Evolutionary conservation across 306 rosid genomes (phyloP).

Genomic region (Senna siamea): DNA sequence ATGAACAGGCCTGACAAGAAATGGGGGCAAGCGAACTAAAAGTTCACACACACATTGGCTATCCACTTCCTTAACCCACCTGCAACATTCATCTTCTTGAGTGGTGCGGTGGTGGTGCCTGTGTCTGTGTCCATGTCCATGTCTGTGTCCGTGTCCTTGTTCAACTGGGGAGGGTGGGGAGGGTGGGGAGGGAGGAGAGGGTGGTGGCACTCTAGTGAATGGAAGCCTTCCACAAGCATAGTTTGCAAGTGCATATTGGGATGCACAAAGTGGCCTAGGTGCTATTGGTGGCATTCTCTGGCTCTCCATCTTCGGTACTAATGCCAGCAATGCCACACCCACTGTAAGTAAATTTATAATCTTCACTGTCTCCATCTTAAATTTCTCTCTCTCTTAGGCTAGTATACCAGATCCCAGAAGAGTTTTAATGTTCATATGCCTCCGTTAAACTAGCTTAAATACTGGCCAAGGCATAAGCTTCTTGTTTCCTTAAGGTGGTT

Average conservation of each 20-base stretch:
- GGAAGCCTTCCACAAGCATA: slow-evolving; percentile 71
- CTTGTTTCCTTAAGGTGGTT: slow-evolving; percentile 29
- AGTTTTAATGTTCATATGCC: slow-evolving; percentile 36
- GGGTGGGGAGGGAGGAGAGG: background rate
- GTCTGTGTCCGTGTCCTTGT: slow-evolving; percentile 12
- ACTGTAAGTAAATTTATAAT: slow-evolving; percentile 30
- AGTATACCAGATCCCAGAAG: slow-evolving; percentile 22
- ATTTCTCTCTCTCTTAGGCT: slow-evolving; percentile 1
- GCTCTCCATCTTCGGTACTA: slow-evolving; percentile 46
- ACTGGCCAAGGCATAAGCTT: slow-evolving; percentile 35
- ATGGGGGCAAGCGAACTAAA: slow-evolving; percentile 49
- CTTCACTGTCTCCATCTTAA: slow-evolving; percentile 51
- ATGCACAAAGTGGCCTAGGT: slow-evolving; percentile 63
- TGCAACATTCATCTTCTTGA: slow-evolving; percentile 68
- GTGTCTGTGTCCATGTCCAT: slow-evolving; percentile 2
- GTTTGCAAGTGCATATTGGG: slow-evolving; percentile 70
- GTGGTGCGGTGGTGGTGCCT: slow-evolving; percentile 14
- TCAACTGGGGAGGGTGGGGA: background rate
- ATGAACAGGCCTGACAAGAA: slow-evolving; percentile 68
- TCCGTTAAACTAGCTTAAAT: slow-evolving; percentile 50
- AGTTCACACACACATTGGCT: slow-evolving; percentile 71
- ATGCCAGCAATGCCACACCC: slow-evolving; percentile 44
- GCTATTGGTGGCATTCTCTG: slow-evolving; percentile 24
- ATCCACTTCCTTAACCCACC: slow-evolving; percentile 73
- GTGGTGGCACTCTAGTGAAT: slow-evolving; percentile 37